These are phyloP conservation scores for Eremomyces bilateralis DNA, from an alignment of 495 filamentous ascomycete genomes.

Conservation along the genomic window DNA sequence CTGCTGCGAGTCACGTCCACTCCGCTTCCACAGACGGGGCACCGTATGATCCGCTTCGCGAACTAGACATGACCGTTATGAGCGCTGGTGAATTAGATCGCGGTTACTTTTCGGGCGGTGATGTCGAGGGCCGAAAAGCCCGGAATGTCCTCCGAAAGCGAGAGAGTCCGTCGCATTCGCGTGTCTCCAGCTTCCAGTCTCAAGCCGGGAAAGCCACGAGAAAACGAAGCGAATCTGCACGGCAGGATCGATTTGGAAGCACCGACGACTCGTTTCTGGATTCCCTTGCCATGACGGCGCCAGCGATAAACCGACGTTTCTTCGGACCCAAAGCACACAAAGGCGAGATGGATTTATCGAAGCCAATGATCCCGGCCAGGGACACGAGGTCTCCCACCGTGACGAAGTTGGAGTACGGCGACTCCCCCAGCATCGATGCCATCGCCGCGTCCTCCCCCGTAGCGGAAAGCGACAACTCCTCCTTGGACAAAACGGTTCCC, in stretches of 20 bases:
- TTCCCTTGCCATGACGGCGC: conserved; percentile 16
- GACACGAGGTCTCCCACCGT: conserved; percentile 33
- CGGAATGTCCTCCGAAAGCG: conserved; percentile 70
- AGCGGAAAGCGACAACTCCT: conserved; percentile 27
- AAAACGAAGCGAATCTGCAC: conserved; percentile 4
- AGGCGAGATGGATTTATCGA: conserved; percentile 12
- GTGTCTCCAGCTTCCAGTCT: conserved; percentile 13
- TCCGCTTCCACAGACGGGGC: no score
- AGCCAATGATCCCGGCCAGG: conserved; percentile 25
- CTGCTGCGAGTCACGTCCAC: no score
- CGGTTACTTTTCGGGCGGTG: conserved; percentile 84
- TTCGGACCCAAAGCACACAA: conserved; percentile 30
- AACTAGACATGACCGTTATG: conserved; percentile 6
- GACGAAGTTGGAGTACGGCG: conserved; percentile 38
- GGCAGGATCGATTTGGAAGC: conserved; percentile 7
- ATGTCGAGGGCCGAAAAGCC: conserved; percentile 45
- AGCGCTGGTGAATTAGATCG: conserved; percentile 44
- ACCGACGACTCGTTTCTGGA: conserved; percentile 22
- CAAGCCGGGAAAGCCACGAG: no score
- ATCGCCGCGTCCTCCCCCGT: conserved; percentile 27
- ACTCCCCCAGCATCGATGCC: conserved; percentile 24
- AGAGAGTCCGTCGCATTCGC: conserved; percentile 20
- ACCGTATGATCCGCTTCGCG: conserved; percentile 13
- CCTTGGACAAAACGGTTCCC: conserved; percentile 27
- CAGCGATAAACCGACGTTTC: no score